phyloP scores from a whole-genome alignment of 1,284 basidiomycete genomes.

The Golubevia pallescens region DNA sequence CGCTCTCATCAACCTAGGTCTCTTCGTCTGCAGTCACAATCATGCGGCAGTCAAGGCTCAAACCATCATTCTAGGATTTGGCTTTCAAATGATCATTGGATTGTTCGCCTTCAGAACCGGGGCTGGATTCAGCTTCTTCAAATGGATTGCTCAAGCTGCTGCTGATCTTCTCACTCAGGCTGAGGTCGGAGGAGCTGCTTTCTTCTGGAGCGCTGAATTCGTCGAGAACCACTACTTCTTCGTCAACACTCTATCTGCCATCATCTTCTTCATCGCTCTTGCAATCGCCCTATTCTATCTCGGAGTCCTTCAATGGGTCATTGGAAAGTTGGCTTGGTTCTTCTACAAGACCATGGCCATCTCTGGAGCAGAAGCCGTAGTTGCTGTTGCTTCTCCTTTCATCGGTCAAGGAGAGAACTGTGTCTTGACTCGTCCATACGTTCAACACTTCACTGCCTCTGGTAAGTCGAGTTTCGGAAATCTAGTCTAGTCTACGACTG shows the following conservation, averaged over 20 bases:
- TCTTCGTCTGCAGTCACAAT: slow-evolving; percentile 36
- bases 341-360: slow-evolving; percentile 84
- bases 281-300: slow-evolving; percentile 46
- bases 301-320: slow-evolving; percentile 46
- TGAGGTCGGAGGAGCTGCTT: slow-evolving; percentile 39
- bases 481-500: too few species aligned
- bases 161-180: slow-evolving; percentile 47
- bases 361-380: slow-evolving; percentile 83
- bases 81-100: slow-evolving; percentile 53
- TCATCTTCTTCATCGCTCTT: slow-evolving; percentile 56
- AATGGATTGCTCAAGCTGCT: slow-evolving; percentile 48
- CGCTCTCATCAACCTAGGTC: slow-evolving; percentile 40
- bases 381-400: slow-evolving; percentile 88
- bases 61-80: slow-evolving; percentile 43
- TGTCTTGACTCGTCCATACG: slow-evolving; percentile 50
- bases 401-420: slow-evolving; percentile 72
- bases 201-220: slow-evolving; percentile 43
- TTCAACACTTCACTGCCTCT: slow-evolving; percentile 41
- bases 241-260: slow-evolving; percentile 43
- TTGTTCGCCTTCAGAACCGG: slow-evolving; percentile 57
- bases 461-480: too few species aligned
- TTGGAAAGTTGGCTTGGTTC: slow-evolving; percentile 74
- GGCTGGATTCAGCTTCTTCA: slow-evolving; percentile 40
- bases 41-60: slow-evolving; percentile 36
- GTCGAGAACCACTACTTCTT: slow-evolving; percentile 41